Evolutionary conservation across 352 stramenopile species (phyloP).

Genomic region (Pythium rhizo-oryzae): DNA sequence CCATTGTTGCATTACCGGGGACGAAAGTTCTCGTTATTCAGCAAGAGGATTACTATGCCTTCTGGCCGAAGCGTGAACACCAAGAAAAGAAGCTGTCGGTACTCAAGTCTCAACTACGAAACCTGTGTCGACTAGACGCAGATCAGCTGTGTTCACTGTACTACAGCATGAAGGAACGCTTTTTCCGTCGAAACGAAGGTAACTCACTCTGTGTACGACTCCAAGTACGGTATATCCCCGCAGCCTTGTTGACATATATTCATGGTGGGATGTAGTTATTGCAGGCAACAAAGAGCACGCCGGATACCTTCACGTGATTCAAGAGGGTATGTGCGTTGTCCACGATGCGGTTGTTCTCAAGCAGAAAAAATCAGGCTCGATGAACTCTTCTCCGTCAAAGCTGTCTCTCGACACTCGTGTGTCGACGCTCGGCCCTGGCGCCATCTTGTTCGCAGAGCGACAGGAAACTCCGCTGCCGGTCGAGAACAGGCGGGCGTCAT

Average conservation of each 20-base stretch:
- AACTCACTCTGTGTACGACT: not conserved
- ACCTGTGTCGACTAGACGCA: slow-evolving; percentile 37
- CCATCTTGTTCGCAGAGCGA: slow-evolving; percentile 39
- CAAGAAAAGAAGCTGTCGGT: slow-evolving; percentile 38
- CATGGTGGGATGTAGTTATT: slow-evolving; percentile 32
- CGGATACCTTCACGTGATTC: slow-evolving; percentile 41
- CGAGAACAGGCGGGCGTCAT: slow-evolving; percentile 18
- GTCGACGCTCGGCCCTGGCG: slow-evolving; percentile 38
- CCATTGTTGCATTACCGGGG: slow-evolving; percentile 20
- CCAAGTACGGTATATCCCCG: not conserved
- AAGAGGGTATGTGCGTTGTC: slow-evolving; percentile 45
- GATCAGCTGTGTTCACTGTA: slow-evolving; percentile 53
- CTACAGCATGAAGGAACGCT: slow-evolving; percentile 36
- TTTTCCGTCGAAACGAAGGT: slow-evolving; percentile 52
- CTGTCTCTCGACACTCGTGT: slow-evolving; percentile 43
- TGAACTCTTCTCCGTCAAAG: slow-evolving; percentile 18
- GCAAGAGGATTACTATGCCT: slow-evolving; percentile 35
- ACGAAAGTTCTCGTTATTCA: slow-evolving; percentile 46
- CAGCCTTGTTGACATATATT: not conserved
- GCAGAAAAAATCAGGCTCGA: slow-evolving; percentile 20
- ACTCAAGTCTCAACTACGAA: slow-evolving; percentile 37
- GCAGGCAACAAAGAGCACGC: slow-evolving; percentile 28
- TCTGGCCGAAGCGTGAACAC: slow-evolving; percentile 35
- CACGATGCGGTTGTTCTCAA: slow-evolving; percentile 46
- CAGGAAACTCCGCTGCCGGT: not conserved